Conservation (phyloP, 2,329 filamentous ascomycete species). For the Zalaria sp. region DNA sequence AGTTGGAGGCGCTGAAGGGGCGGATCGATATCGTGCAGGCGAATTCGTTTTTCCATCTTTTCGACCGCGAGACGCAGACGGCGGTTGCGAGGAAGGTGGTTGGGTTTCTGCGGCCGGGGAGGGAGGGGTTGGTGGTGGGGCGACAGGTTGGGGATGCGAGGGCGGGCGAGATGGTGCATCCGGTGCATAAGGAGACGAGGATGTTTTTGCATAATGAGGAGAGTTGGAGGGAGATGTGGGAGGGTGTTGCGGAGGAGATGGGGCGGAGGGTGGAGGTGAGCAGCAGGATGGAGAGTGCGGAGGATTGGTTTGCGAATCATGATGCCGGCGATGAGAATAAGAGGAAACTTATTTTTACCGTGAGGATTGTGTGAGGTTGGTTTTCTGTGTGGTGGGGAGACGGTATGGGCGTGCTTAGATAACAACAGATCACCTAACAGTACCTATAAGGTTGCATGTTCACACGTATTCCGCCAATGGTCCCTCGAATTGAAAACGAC, state of each 20-base stretch:
- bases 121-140: not conserved
- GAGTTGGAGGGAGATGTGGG: slow-evolving; percentile 23
- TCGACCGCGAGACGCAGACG: slow-evolving; percentile 21
- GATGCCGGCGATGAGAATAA: slow-evolving; percentile 3
- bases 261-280: slow-evolving; percentile 20
- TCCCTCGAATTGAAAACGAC: too few relatives aligned
- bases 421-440: too few relatives aligned
- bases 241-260: slow-evolving; percentile 22
- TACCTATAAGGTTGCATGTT: too few relatives aligned
- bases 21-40: slow-evolving; percentile 20
- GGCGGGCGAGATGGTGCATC: too few relatives aligned
- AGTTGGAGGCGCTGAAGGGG: not conserved
- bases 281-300: slow-evolving; percentile 7
- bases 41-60: slow-evolving; percentile 27
- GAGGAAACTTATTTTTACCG: slow-evolving; percentile 2
- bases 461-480: too few relatives aligned
- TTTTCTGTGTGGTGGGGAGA: too few relatives aligned
- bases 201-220: slow-evolving; percentile 23
- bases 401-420: too few relatives aligned
- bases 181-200: too few relatives aligned
- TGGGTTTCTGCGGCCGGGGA: not conserved
- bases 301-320: not conserved
- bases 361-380: not conserved
- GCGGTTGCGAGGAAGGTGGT: not conserved
- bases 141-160: not conserved